Evolutionary conservation across 441 rosid species (phyloP), one percentile per base, ranked within the genome.

Genomic region (Mallotus repandus): DNA sequence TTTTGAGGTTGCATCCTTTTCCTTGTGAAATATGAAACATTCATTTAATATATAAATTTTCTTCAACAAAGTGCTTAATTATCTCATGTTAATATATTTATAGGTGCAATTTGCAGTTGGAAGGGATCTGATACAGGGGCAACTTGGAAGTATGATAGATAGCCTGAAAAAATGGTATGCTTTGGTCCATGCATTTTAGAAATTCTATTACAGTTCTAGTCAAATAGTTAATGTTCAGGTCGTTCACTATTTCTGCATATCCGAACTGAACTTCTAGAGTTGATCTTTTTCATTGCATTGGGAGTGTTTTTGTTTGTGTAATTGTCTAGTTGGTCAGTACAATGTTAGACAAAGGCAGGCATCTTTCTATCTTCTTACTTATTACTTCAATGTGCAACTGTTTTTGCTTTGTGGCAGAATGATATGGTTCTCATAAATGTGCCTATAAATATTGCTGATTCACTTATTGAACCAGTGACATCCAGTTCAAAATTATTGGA

Each of bases 101-200:
- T 82, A 89, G 99, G 93, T 89, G 67, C 90, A 89, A 76, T 93
- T 91, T 93, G 94, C 97, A 59, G 92, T 93, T 52, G 94, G 95
- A 66, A 90, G 99, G 81, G 98, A 91, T 84, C 84, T 82, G 73
- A 87, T 94, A 81, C 90, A 91, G 58, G 94, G 90, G 67, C 86
- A 93, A 74, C 86, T 93, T 49, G 90, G 87, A 65, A 83, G 72
- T 80, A 89, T 95, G 97, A 81, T 93, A 76, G 83, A 88, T 54
- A 82, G 88, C n/a, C 78, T 89, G 69, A 81, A 90, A 62, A 84
- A 78, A 77, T 94, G 94, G 98, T 94, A 88, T 66, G 64, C 58
- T 79, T 29, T 71, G 21, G 45, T 64, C 43, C n/a, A 35, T 41
- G 8, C 1, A 5, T 69, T 50, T 5, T 8, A 21, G 18, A 29